Evolutionary conservation across 2,329 filamentous ascomycete genomes (phyloP).

Genomic region (Fusarium graminum): DNA sequence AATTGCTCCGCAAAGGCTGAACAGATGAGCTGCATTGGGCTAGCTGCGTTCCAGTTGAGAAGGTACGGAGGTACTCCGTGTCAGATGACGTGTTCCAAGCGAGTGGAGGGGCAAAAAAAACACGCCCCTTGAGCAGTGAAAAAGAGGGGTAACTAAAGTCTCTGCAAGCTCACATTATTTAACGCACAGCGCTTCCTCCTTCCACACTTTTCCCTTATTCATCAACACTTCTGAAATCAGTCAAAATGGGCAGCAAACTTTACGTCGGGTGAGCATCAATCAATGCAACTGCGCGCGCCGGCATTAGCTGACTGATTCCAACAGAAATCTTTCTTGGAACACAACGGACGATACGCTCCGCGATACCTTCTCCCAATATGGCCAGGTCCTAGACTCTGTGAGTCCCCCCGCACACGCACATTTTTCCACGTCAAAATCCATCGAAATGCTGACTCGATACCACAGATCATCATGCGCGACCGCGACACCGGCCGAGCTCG

Average conservation of each 20-base stretch:
- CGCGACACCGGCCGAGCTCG: constrained; percentile 25
- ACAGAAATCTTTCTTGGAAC: constrained; percentile 6
- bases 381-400: neutral
- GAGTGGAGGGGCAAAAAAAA: neutral
- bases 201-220: neutral
- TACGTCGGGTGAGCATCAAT: neutral
- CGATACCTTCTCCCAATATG: neutral
- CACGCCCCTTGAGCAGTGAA: neutral
- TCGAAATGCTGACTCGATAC: neutral
- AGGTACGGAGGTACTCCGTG: neutral
- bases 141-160: neutral
- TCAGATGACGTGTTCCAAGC: neutral
- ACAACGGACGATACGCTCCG: neutral
- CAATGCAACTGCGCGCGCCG: neutral
- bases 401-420: neutral
- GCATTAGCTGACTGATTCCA: neutral
- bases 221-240: neutral
- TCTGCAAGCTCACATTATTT: neutral
- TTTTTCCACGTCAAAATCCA: neutral
- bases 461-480: constrained; percentile 21
- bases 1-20: neutral
- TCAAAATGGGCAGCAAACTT: neutral
- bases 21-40: neutral
- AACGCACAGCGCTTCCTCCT: neutral
- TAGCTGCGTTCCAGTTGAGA: neutral